Evolutionary conservation across 345 rosid genomes (phyloP), one percentile per base, ranked within the genome.

Genomic region (Sisymbrium irio): DNA sequence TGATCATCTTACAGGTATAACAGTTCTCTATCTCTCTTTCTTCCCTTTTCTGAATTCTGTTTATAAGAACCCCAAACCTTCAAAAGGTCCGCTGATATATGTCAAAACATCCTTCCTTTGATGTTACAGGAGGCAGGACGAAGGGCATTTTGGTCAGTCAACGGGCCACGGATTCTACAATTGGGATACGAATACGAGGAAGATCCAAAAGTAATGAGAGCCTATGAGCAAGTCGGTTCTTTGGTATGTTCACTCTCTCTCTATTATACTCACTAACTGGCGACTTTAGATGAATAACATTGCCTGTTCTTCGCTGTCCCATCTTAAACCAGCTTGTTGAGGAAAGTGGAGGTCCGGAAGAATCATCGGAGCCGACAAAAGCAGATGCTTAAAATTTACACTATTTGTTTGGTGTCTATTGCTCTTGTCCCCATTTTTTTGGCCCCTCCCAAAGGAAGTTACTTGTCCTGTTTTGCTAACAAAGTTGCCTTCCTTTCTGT

Each of bases 191-290:
- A 86, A 81, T 90, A 89, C 14, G 98, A 94, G 80, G 86, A 85
- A 69, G 84, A 94, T 82, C 84, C 89, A 20, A 88, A 88, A 88
- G 98, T 85, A 54, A 89, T 94, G 91, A 90, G 87, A 84, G 97
- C 98, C 6, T 94, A 83, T 10, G 97, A 94, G 74, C 89, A 74
- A 82, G 85, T 85, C 28, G 96, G 97, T 73, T 84, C 97, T 40
- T 72, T 89, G 96, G 97, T 89, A 86, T 1, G 80, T 55, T 55
- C 17, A 35, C 33, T 42, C n/a, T 27, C 40, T 61, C 13, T 9
- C 67, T 65, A 12, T 25, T n/a, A 61, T 14, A 2, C 51, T 69
- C 51, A 35, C 12, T 50, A 56, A 39, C 19, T 49, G 3, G 33
- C 10, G 14, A 20, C 50, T 49, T 37, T 7, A 32, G 51, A 51